Conservation (phyloP, 1,139 yeast genomes). For the Taphrina deformans region DNA sequence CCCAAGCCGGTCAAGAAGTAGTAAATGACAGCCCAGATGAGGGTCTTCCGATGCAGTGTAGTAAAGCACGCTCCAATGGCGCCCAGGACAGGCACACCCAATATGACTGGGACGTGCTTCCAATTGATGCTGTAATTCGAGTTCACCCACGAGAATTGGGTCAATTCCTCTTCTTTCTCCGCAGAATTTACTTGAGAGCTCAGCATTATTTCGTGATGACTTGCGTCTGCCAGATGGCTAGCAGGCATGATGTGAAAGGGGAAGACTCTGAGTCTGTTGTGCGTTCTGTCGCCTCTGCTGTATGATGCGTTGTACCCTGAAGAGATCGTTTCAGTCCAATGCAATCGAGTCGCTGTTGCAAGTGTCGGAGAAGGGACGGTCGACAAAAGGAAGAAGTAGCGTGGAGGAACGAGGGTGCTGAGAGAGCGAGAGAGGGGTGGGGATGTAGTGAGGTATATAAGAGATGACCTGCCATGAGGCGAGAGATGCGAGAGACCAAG, state of each 20-base stretch:
- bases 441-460: not conserved
- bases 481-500: not conserved
- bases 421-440: not conserved
- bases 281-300: not conserved
- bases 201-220: not conserved
- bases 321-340: too few species aligned
- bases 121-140: conserved; percentile 90
- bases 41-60: conserved; percentile 63
- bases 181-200: not conserved
- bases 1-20: conserved; percentile 79
- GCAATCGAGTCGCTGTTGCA: not conserved
- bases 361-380: not conserved
- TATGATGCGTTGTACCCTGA: not conserved
- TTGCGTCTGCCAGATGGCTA: not conserved
- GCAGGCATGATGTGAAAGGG: not conserved
- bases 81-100: conserved; percentile 69
- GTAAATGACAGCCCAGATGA: conserved; percentile 59
- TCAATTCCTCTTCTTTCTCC: conserved; percentile 10
- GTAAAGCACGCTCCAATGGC: conserved; percentile 55
- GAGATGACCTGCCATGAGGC: not conserved
- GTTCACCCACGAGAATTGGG: conserved; percentile 66
- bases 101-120: conserved; percentile 81
- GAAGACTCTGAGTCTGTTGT: not conserved
- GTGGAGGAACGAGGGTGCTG: not conserved
- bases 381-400: too few species aligned